Evolutionary conservation across 306 rosid genomes (phyloP).

Genomic region (Dalbergia oliveri): DNA sequence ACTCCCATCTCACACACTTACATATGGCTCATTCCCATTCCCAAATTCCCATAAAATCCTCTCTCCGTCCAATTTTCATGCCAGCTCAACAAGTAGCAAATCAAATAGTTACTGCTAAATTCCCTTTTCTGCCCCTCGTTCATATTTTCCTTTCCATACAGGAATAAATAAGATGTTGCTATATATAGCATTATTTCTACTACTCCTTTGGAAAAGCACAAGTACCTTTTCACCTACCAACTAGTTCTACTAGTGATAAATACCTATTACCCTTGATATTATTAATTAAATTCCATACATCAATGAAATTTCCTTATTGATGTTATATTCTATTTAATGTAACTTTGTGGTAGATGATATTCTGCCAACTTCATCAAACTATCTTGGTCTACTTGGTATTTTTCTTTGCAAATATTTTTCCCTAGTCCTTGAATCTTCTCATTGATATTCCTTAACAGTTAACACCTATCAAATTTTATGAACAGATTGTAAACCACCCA

Average conservation of each 20-base stretch:
- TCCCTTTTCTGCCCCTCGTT: too few relatives aligned
- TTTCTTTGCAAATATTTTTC: conserved; percentile 11
- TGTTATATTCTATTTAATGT: conserved; percentile 21
- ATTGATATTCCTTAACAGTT: neutral
- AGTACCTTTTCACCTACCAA: neutral
- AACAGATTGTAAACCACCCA: conserved; percentile 15
- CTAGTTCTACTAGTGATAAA: conserved; percentile 1
- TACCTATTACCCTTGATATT: conserved; percentile 18
- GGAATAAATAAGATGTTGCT: conserved; percentile 25
- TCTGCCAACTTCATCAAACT: conserved; percentile 16
- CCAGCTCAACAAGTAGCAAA: too few relatives aligned
- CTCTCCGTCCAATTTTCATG: too few relatives aligned
- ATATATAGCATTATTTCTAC: neutral
- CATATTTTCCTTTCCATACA: too few relatives aligned
- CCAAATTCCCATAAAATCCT: too few relatives aligned
- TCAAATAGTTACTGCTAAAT: too few relatives aligned
- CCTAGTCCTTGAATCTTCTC: conserved; percentile 2
- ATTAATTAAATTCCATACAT: neutral
- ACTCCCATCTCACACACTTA: too few relatives aligned
- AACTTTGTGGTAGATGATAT: conserved; percentile 5
- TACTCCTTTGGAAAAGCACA: conserved; percentile 10
- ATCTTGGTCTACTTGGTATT: conserved; percentile 14
- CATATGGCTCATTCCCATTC: too few relatives aligned
- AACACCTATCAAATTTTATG: conserved; percentile 2
- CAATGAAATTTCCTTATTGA: conserved; percentile 10